Conservation (phyloP, 2,329 filamentous ascomycete genomes). For the Penicillium aurantiogriseum region DNA sequence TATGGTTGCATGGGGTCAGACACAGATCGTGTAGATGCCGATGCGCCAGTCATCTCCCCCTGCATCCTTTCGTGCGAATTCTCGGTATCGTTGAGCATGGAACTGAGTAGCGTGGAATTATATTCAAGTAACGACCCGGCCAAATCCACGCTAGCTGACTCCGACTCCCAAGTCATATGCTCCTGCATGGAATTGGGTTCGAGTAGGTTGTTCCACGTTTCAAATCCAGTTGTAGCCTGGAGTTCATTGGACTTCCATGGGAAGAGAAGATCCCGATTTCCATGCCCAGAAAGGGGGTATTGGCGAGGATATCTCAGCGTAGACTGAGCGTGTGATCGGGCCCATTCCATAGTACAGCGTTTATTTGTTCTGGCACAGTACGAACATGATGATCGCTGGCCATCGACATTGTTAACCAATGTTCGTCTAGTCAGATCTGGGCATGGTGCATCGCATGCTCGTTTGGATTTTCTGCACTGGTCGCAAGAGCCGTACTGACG, state of each 20-base stretch:
- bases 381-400: neutral
- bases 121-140: neutral
- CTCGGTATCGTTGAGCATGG: neutral
- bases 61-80: neutral
- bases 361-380: neutral
- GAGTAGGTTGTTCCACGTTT: neutral
- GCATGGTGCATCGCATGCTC: neutral
- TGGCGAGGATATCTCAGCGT: neutral
- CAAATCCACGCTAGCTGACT: neutral
- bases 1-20: neutral
- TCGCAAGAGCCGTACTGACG: neutral
- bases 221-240: neutral
- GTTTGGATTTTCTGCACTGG: neutral
- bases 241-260: neutral
- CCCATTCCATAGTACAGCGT: constrained; percentile 1
- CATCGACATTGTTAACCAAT: neutral
- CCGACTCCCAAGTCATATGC: neutral
- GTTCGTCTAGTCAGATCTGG: neutral
- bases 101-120: neutral
- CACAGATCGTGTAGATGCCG: too few species aligned
- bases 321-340: neutral
- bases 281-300: neutral
- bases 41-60: neutral
- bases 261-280: neutral
- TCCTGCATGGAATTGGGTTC: neutral